These are phyloP conservation scores for Arachis monticola DNA, from an alignment of 331 rosid species.

Conservation along the genomic window DNA sequence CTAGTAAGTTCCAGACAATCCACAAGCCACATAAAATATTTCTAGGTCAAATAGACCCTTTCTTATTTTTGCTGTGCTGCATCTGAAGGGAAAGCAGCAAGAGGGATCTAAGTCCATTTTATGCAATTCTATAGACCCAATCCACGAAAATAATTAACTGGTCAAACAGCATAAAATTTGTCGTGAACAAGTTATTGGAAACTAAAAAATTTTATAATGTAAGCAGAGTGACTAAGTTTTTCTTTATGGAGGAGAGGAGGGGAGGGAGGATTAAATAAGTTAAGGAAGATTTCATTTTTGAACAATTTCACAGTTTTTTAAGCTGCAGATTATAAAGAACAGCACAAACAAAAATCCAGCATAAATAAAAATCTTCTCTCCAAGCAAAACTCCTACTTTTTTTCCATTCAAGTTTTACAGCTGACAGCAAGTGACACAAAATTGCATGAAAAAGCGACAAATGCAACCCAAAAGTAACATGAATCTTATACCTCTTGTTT, in stretches of 20 bases:
- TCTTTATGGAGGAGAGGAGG: background rate
- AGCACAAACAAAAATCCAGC: conserved; percentile 7
- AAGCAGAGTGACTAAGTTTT: background rate
- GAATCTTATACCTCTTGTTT: conserved; percentile 62
- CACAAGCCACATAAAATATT: conserved; percentile 16
- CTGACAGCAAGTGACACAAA: conserved; percentile 24
- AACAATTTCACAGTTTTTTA: conserved; percentile 12
- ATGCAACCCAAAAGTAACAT: conserved; percentile 26
- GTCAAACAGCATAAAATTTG: conserved; percentile 5
- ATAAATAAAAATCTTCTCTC: conserved; percentile 15
- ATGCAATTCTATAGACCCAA: conserved; percentile 8
- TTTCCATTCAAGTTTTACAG: conserved; percentile 21
- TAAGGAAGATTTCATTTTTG: conserved; percentile 8
- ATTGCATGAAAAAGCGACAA: conserved; percentile 4
- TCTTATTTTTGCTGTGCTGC: conserved; percentile 2
- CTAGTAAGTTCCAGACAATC: conserved; percentile 1
- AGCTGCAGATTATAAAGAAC: conserved; percentile 14
- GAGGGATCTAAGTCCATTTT: conserved; percentile 20
- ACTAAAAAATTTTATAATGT: conserved; percentile 8
- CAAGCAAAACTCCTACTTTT: background rate
- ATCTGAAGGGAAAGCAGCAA: conserved; percentile 21
- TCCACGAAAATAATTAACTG: background rate
- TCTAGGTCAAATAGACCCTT: background rate
- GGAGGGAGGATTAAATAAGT: background rate
- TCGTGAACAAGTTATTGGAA: conserved; percentile 3